Evolutionary conservation across 768 basidiomycete species (phyloP), one percentile per base, ranked within the genome.

Genomic region (Rossbeevera mucosa): DNA sequence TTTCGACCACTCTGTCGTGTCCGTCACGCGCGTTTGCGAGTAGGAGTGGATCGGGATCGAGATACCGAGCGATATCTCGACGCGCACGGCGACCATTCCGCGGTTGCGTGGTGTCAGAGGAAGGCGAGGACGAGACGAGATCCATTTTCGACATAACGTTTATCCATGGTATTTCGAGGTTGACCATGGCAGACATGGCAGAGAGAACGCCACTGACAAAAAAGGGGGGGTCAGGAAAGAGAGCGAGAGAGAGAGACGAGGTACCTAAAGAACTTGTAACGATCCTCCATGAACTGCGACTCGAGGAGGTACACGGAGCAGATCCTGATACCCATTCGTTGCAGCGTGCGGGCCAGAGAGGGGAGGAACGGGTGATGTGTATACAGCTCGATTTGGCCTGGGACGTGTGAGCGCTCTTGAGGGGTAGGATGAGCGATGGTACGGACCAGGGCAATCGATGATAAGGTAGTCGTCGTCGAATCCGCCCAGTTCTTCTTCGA

Each of bases 111-210:
- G 78, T 45, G 7, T 70, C 69, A 7, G 68, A 64, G 5, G 65
- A 69, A 5, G 60, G 8, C 2, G 56, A 29, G 1, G 59, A 24
- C 0, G 82, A 91, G 43, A 98, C 89, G 42, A 99, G 80, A 69
- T 99, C 96, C 96, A 99, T 98, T 71, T 99, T 99, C 41, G 92
- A 95, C 90, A 99, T 93, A 67, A 98, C 73, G 62, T 98, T 98
- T 55, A 99, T 86, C 88, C 93, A 94, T 1, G 94, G 94, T 30
- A 96, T 84, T 64, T 97, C 96, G 36, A 99, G 80, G 61, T 93
- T 94, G 30, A 98, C 90, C 96, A 99, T 99, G 25, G 95, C 94
- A 31, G 91, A 94, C 96, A 99, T 97, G 25, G 96, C 96, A 40
- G 90, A 91, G 51, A 99, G 77, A 7, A 98, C 95, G 18, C 96